phyloP scores from a whole-genome alignment of 2,329 filamentous ascomycete species.

The Epichloe hybrida region DNA sequence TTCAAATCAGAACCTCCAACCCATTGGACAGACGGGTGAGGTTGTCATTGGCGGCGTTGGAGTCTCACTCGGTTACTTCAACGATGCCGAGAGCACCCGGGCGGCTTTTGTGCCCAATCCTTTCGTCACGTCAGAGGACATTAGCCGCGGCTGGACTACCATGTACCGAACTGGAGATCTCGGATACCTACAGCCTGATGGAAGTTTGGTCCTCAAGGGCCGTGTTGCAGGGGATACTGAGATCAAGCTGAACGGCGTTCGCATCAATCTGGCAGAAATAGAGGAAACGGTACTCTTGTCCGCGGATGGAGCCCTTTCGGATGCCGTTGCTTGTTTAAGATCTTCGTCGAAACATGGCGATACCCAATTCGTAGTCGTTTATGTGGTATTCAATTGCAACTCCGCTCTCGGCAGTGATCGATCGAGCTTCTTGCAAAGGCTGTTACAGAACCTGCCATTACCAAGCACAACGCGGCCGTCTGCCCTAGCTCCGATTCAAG shows the following conservation, averaged over 20 bases:
- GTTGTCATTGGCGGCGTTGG: constrained; percentile 18
- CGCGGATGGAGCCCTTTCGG: constrained; percentile 7
- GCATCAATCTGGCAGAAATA: constrained; percentile 33
- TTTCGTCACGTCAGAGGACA: constrained; percentile 7
- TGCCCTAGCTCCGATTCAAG: not conserved
- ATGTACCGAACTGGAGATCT: constrained; percentile 19
- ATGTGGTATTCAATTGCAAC: not conserved
- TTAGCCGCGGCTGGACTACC: not conserved
- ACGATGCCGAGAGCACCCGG: constrained; percentile 9
- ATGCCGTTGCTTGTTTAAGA: constrained; percentile 10
- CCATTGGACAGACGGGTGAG: constrained; percentile 18
- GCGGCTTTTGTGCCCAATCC: constrained; percentile 3
- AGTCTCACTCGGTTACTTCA: constrained; percentile 23
- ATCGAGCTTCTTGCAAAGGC: not conserved
- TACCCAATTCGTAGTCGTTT: not conserved
- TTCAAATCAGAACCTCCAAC: constrained; percentile 6
- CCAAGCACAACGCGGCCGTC: not conserved
- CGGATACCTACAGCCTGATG: constrained; percentile 20
- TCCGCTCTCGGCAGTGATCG: not conserved
- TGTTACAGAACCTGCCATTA: not conserved
- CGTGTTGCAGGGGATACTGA: constrained; percentile 28
- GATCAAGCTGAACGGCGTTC: constrained; percentile 30
- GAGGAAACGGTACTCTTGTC: constrained; percentile 12
- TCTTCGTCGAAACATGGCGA: not conserved
- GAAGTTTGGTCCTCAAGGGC: constrained; percentile 21